Evolutionary conservation across 225 moss, liverwort and hornwort species (phyloP), one percentile per base, ranked within the genome.

Genomic region (Neckera pumila): DNA sequence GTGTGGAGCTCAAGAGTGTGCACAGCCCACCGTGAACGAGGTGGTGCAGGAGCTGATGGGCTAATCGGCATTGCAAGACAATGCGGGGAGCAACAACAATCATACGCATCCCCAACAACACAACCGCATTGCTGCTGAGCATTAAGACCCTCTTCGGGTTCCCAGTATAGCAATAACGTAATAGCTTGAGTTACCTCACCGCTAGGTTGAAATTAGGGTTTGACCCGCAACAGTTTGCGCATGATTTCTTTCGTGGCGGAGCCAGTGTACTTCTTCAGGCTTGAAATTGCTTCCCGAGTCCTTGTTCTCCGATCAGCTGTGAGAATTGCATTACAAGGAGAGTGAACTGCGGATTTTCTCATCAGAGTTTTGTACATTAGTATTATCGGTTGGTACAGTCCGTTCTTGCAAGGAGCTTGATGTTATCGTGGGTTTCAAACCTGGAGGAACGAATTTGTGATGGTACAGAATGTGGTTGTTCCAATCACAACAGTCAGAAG

Each of bases 1-100:
- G 95, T 53, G 90, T 95, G 89, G 91, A 96, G 79, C 91, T 87
- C 17, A 80, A 91, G 30, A 36, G 93, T 43, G 53, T 45, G 38
- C 85, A 84, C 66, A 88, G 45, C 93, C 95, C 3, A 88, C 91
- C 19, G 95, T 93, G 92, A 42, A 12, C 56, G 86, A 92, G 22
- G 90, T 95, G 54, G 90, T 94, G 57, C 54, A 67, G 10, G 91
- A 87, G 86, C 77, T 90, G 5, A 75, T 43, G 5, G 42, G 14
- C 16, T 87, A 87, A 43, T 53, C 61, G 26, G 19, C 57, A 25
- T 25, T 82, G 81, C 86, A 90, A 73, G 64, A 26, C 25, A 25
- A 17, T 4, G 61, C 17, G 38, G 34, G 63, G 43, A 63, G 34
- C 12, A 85, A 56, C 14, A 49, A 17, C 17, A 70, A 26, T 21